phyloP scores from a whole-genome alignment of 257 asterid species.

The Datura wrightii region DNA sequence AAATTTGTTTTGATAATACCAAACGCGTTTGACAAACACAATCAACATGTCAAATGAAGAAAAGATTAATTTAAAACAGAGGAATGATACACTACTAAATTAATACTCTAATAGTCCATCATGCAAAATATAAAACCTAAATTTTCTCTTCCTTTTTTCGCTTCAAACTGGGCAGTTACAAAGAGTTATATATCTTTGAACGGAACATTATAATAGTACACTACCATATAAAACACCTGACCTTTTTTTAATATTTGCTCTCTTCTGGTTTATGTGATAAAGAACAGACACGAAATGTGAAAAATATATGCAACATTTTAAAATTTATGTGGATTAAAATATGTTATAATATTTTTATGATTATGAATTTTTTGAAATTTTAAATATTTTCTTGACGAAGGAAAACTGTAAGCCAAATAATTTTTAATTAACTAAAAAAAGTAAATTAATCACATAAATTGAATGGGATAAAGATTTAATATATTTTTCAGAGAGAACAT shows the following conservation, averaged over 20 bases:
- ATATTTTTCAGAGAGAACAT: too few relatives aligned
- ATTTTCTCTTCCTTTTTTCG: neutral
- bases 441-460: too few relatives aligned
- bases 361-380: too few relatives aligned
- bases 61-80: neutral
- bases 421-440: too few relatives aligned
- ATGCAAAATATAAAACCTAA: neutral
- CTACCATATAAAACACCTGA: neutral
- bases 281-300: too few relatives aligned
- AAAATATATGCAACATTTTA: too few relatives aligned
- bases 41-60: neutral
- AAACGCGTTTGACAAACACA: neutral
- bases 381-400: too few relatives aligned
- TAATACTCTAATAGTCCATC: neutral
- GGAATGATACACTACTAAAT: neutral
- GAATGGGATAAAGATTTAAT: too few relatives aligned
- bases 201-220: neutral
- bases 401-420: too few relatives aligned
- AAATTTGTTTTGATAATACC: neutral
- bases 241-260: neutral
- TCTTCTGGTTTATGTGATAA: neutral
- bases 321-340: too few relatives aligned
- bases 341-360: too few relatives aligned
- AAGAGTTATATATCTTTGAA: neutral
- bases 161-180: neutral